Base-by-base conservation (phyloP, 106 monocot genomes). In the Apostasia ramifera region DNA sequence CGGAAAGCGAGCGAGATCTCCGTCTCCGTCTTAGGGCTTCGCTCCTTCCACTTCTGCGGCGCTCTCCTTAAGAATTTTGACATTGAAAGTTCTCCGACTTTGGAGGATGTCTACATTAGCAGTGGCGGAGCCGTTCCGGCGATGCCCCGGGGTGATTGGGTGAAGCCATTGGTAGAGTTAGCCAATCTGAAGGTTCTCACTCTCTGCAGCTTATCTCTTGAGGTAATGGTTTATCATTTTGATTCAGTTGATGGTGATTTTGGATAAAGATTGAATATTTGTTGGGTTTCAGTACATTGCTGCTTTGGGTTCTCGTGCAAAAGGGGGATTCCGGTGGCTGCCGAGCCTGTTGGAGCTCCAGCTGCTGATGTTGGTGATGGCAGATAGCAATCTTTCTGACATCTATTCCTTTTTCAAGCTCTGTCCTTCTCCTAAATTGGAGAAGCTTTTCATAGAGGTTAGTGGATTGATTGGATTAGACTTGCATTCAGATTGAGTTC, bases 371-470 rank as follows among this genome's bases (percentile, higher is more conserved):
- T 8, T 68, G 41, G 73, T 72, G 72, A 67, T 81, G 81, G 56
- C 71, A 26, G 62, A 81, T 12, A 67, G 54, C 54, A 81, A 73
- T 59, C 72, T 81, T 48, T 57, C 61, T 40, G 81, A 81, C 47
- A 72, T 81, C 40, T 81, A 68, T 51, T 48, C 61, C 47, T 81
- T 81, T 63, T 72, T 81, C 40, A 77, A 40, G 42, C 45, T 61
- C 7, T 81, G 71, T 48, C 55, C 55, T 8, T 81, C 68, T 8
- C 72, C 72, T 45, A 45, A 58, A 49, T 77, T 81, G 62, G 68
- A 77, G 57, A 61, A 70, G 14, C 81, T 81, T 14, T 81, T 81
- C 56, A 14, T 81, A 49, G 77, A 81, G 81, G 81, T 81, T 69
- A n/a, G 68, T 73, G 15, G 26, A 26, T 26, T 26, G 26, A 26